Evolutionary conservation across 805 yeast genomes (phyloP).

Genomic region (Kregervanrija delftensis): DNA sequence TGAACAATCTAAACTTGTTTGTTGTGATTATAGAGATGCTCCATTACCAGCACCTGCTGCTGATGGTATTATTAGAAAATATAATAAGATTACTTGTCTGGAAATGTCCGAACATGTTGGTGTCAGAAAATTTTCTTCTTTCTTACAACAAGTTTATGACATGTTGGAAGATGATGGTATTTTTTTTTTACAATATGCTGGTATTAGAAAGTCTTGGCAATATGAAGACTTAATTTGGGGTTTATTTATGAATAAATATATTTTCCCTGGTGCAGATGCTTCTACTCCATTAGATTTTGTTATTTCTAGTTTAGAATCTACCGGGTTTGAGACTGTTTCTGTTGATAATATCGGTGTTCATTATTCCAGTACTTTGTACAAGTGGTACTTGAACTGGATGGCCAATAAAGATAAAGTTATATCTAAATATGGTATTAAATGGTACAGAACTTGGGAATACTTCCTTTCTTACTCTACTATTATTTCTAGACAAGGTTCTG

Average conservation of each 20-base stretch:
- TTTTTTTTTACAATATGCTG: conserved; percentile 83
- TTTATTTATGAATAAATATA: conserved; percentile 89
- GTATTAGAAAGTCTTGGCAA: conserved; percentile 88
- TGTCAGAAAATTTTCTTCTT: conserved; percentile 70
- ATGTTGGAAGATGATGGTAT: conserved; percentile 89
- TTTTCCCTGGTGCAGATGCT: conserved; percentile 97
- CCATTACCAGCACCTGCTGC: conserved; percentile 51
- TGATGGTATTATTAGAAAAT: conserved; percentile 39
- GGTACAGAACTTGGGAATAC: conserved; percentile 93
- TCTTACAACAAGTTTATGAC: conserved; percentile 74
- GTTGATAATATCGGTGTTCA: conserved; percentile 89
- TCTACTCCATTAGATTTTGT: conserved; percentile 89
- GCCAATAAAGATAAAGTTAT: conserved; percentile 71
- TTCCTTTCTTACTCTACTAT: conserved; percentile 79
- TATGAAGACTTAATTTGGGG: conserved; percentile 94
- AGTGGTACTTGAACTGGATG: conserved; percentile 94
- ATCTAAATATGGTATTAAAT: conserved; percentile 76
- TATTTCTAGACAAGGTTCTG: conserved; percentile 88
- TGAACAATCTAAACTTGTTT: conserved; percentile 69
- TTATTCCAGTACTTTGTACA: conserved; percentile 85
- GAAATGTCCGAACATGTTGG: conserved; percentile 98
- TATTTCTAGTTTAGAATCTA: conserved; percentile 65
- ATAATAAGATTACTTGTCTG: conserved; percentile 82
- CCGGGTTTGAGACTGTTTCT: conserved; percentile 79
- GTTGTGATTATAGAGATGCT: conserved; percentile 86